Base-by-base conservation (phyloP, 352 stramenopile species). In the Halophytophthora polymorphica region DNA sequence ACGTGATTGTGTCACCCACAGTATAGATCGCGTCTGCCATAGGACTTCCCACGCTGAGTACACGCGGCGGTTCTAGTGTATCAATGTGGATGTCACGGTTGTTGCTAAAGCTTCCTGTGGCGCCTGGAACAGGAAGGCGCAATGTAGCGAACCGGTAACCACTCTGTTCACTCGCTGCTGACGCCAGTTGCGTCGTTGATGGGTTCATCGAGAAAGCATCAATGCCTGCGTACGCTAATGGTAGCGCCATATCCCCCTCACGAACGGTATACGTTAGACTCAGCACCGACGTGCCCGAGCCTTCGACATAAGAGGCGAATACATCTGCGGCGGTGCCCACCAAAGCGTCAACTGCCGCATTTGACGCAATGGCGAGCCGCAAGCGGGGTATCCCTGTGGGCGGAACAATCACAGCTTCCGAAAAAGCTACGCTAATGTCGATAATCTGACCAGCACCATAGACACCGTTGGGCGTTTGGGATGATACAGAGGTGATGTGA, bases 41-140 rank as follows among this genome's bases (percentile, higher is more conserved):
- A 2, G 55, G 31, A 40, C 64, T 84, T 0, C 64, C 61, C 3
- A 93, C 80, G 2, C 57, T 49, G 2, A 88, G 36, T 5, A 90
- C 66, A 11, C 66, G 61, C 11, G 78, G 80, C 6, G 71, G 68
- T n/a, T 86, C 75, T 0, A 69, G 42, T 0, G 71, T 85, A 31
- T 90, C 77, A 19, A 93, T 71, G 8, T 73, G 69, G 38, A 93
- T 79, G 33, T 87, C 69, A 4, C 70, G 63, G n/a, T 73, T 77
- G 15, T 78, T 81, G 28, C 78, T 89, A 6, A 91, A 45, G 52
- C 76, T 89, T 7, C 66, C 73, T 0, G 66, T 78, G 2, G 65
- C 17, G 18, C 60, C 51, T 1, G 76, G 66, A 2, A 56, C 22
- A 12, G 81, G 81, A 3, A 91, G 51, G 0, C 69, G 59, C 7